Evolutionary conservation across 2,329 filamentous ascomycete species (phyloP).

Genomic region (Botryotinia narcissicola): DNA sequence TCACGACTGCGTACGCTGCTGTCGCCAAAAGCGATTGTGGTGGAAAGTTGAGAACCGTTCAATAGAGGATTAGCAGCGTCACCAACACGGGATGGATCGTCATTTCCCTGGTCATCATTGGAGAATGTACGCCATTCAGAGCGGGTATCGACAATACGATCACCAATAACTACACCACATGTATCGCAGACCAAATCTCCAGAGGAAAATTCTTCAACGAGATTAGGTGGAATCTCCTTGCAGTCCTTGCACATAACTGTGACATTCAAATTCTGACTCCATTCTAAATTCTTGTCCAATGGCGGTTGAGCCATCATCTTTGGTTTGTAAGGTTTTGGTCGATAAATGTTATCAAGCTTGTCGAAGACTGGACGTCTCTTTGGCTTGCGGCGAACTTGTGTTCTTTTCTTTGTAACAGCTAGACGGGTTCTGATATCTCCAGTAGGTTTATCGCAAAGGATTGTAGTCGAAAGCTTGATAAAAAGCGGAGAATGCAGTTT

Average conservation of each 20-base stretch:
- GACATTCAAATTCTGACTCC: constrained; percentile 75
- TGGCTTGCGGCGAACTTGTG: constrained; percentile 40
- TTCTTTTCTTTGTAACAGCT: constrained; percentile 37
- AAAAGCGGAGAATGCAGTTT: constrained; percentile 73
- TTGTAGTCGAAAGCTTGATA: constrained; percentile 52
- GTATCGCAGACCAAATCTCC: constrained; percentile 91
- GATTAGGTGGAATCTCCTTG: constrained; percentile 84
- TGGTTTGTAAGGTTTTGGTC: constrained; percentile 43
- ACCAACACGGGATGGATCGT: constrained; percentile 97
- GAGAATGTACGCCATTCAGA: constrained; percentile 99
- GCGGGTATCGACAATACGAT: constrained; percentile 90
- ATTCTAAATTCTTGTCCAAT: constrained; percentile 30
- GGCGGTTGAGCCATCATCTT: constrained; percentile 48
- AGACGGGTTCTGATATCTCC: constrained; percentile 34
- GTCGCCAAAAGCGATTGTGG: constrained; percentile 81
- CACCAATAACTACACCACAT: constrained; percentile 86
- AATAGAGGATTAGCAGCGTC: constrained; percentile 87
- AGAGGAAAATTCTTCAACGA: constrained; percentile 88
- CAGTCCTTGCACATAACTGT: constrained; percentile 87
- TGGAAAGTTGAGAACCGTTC: constrained; percentile 86
- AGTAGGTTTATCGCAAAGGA: constrained; percentile 42
- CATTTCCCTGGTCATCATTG: constrained; percentile 94
- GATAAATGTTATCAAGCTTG: constrained; percentile 46
- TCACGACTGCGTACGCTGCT: constrained; percentile 68
- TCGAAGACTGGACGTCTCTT: constrained; percentile 44